Base-by-base conservation (phyloP, 768 basidiomycete genomes). In the Mycena capillaripes region DNA sequence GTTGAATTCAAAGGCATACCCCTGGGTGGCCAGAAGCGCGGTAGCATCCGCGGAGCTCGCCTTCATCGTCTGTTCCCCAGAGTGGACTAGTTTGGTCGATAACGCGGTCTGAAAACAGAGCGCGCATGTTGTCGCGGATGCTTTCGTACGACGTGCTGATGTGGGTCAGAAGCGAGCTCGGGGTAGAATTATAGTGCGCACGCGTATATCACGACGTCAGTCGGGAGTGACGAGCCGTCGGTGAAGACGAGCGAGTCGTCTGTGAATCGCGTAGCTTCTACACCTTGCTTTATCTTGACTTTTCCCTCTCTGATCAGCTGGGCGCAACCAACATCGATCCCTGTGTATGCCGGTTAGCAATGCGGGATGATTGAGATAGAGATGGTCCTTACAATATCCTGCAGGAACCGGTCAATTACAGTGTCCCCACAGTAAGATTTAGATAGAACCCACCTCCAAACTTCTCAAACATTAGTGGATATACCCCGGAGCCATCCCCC, bases 171-270 rank as follows among this genome's bases (percentile, higher is more conserved):
- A 27, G 8, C 29, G 38, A 10, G 16, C 19, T 16, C 36, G 32
- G 17, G 2, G 40, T 0, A 25, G 1, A 50, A 25, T 16, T 21
- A 16, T 10, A n/a, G 83, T 32, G 83, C 86, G 36, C 81, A 86
- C 30, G 86, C 85, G 67, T 83, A 82, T 16, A 87, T 83, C 36
- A 86, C 79, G 27, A 86, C 78, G 65, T 86, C 84, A 21, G 81
- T 82, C 29, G 79, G 68, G 21, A 84, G 71, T 34, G 77, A 76
- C 44, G 73, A 76, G 25, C 82, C 81, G 69, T 83, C 78, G 11
- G 76, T 78, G 66, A 84, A 84, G 44, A 78, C 71, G 7, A 85
- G 61, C 29, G 80, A 80, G 50, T 76, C 66, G 40, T 73, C 40
- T 17, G 77, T 79, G 76, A 85, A 82, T 16, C 75, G 74, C 38